Base-by-base conservation (phyloP, 495 filamentous ascomycete genomes). In the Schizothecium vesticola region DNA sequence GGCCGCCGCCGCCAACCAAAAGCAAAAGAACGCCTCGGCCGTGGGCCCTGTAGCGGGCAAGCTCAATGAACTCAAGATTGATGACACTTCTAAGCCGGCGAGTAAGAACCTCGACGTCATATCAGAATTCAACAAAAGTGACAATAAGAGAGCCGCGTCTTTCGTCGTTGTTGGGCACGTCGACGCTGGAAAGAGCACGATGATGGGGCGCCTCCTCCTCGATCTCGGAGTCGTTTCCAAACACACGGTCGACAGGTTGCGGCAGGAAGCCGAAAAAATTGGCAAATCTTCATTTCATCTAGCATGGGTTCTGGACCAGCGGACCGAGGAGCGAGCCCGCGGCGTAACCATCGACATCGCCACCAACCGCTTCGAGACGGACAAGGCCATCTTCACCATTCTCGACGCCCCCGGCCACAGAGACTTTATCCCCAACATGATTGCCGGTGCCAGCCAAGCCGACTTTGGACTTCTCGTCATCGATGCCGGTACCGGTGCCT, bases 361-460 rank as follows among this genome's bases (percentile, higher is more conserved):
- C 51, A 94, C 89, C 25, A 94, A 95, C 79, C 88, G 91, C 69
- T 99, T 99, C 76, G 91, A 94, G 76, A 99, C 95, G 0, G 88
- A 90, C 5, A 89, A 83, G 19, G 93, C 92, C 0, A 84, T 84
- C 19, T 99, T 97, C 75, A 98, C 94, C 10, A 98, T 99, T 60
- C 84, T 99, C 3, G 95, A 99, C 78, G 92, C 95, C 1, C 95
- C 95, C 2, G 95, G 95, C 0, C 95, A 99, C 78, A 85, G 88
- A 70, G 96, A 99, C 73, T 99, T 98, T 76, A 92, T 98, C 56
- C 95, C 95, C 2, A 98, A 97, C 77, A 99, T 99, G 95, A 97
- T 99, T 74, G 96, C 94, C 3, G 95, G 95, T 0, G 93, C 94
- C 25, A 92, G 90, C 56, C 94, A 97, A 78, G 95, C 95, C 3